phyloP scores from a whole-genome alignment of 1,284 basidiomycete species.

The Cryptococcus deneoformans region DNA sequence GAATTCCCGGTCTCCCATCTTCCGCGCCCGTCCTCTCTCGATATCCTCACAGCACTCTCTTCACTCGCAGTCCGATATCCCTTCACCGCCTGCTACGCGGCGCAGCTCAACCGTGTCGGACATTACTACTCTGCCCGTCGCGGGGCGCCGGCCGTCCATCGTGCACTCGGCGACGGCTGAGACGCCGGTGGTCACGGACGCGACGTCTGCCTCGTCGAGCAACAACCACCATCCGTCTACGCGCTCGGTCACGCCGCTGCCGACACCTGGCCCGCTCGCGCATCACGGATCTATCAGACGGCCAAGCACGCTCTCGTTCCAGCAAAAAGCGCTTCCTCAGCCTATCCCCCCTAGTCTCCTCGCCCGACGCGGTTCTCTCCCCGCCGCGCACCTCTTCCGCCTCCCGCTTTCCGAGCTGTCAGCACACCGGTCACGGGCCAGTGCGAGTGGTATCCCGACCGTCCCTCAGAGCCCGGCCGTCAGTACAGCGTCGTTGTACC shows the following conservation, averaged over 20 bases:
- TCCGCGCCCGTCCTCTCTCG: background rate
- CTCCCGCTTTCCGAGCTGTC: constrained; percentile 11
- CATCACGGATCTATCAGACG: background rate
- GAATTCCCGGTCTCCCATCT: background rate
- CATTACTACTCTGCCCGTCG: constrained; percentile 12
- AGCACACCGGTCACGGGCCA: background rate
- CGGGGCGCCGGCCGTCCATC: constrained; percentile 16
- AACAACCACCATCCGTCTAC: background rate
- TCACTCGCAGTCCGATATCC: background rate
- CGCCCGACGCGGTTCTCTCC: constrained; percentile 21
- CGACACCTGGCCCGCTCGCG: background rate
- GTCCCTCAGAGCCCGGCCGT: background rate
- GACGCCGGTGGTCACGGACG: background rate
- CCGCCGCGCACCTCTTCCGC: constrained; percentile 16
- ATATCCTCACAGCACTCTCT: background rate
- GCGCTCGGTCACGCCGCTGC: background rate
- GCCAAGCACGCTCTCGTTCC: constrained; percentile 17
- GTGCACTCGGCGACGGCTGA: constrained; percentile 13
- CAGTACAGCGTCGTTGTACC: constrained; percentile 14
- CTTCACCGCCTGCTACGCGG: constrained; percentile 9
- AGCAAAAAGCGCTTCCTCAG: constrained; percentile 18
- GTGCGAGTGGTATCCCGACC: constrained; percentile 5
- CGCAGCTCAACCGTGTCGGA: constrained; percentile 17
- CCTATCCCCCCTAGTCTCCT: constrained; percentile 30
- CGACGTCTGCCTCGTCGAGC: background rate